Evolutionary conservation across 106 monocot species (phyloP).

Genomic region (Triglochin maritima): DNA sequence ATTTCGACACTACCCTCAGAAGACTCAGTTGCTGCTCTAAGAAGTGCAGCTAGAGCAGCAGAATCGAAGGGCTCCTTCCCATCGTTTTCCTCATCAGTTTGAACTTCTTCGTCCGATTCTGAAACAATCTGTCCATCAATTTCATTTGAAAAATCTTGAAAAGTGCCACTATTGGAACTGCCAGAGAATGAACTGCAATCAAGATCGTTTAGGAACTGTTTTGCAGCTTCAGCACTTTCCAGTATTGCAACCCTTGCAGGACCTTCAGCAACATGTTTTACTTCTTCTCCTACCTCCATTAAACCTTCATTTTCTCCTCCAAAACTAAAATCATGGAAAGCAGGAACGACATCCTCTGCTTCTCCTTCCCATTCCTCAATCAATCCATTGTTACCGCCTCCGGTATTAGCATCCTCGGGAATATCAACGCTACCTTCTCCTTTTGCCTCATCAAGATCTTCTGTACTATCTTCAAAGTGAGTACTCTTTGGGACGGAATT

Average conservation of each 20-base stretch:
- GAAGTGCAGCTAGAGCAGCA: constrained; percentile 66
- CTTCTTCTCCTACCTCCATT: background rate
- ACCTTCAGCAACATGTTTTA: constrained; percentile 4
- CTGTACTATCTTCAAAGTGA: too few relatives aligned
- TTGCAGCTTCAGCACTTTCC: constrained; percentile 39
- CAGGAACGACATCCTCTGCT: background rate
- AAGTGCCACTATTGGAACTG: constrained; percentile 19
- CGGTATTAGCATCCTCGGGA: constrained; percentile 13
- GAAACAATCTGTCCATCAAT: constrained; percentile 44
- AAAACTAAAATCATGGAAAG: too few relatives aligned
- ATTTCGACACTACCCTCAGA: constrained; percentile 35
- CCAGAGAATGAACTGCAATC: constrained; percentile 29
- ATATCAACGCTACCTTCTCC: background rate
- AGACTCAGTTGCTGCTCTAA: constrained; percentile 67
- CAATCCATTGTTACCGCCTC: constrained; percentile 9
- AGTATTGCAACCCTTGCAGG: constrained; percentile 47
- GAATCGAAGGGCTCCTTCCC: constrained; percentile 55
- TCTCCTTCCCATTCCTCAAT: constrained; percentile 9
- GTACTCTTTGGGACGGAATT: background rate
- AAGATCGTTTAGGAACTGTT: constrained; percentile 48
- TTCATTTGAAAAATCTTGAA: constrained; percentile 11
- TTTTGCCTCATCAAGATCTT: too few relatives aligned
- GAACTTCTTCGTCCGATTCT: constrained; percentile 46
- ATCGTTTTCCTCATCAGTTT: constrained; percentile 47
- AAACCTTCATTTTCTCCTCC: constrained; percentile 21